Conservation (phyloP, 495 filamentous ascomycete genomes). For the Aspergillus wentii region DNA sequence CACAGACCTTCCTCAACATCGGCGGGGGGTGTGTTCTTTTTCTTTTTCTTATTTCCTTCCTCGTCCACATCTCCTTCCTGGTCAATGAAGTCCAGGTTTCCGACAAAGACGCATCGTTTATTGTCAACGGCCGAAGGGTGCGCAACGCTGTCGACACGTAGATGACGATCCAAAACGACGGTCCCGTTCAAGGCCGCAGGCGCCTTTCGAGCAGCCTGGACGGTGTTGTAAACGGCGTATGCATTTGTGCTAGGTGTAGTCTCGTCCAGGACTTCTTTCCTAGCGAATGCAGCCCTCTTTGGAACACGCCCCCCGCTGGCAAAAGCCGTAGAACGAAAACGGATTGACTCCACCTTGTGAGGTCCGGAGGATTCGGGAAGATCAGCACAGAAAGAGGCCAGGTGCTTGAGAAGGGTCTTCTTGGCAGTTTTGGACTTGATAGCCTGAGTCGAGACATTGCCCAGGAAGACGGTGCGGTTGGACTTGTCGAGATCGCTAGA, state of each 20-base stretch:
- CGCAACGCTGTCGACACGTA: slow-evolving; percentile 84
- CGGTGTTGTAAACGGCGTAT: slow-evolving; percentile 79
- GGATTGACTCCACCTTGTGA: slow-evolving; percentile 80
- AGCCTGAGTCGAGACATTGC: slow-evolving; percentile 78
- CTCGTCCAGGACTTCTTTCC: slow-evolving; percentile 72
- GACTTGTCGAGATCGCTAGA: slow-evolving; percentile 73
- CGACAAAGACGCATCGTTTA: slow-evolving; percentile 90
- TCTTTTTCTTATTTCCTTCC: slow-evolving; percentile 49
- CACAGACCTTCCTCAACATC: slow-evolving; percentile 96
- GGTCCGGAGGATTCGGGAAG: slow-evolving; percentile 37
- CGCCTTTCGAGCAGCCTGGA: slow-evolving; percentile 69
- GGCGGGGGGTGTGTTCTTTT: slow-evolving; percentile 65
- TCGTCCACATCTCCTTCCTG: slow-evolving; percentile 60
- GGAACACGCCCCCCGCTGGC: slow-evolving; percentile 63
- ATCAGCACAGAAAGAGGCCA: slow-evolving; percentile 48
- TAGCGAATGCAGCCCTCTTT: slow-evolving; percentile 84
- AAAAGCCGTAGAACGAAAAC: slow-evolving; percentile 91
- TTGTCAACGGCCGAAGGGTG: slow-evolving; percentile 81
- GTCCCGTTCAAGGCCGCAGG: slow-evolving; percentile 75
- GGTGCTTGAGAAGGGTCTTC: slow-evolving; percentile 68
- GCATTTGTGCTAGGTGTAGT: slow-evolving; percentile 94
- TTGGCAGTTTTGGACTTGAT: slow-evolving; percentile 76
- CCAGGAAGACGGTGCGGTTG: slow-evolving; percentile 84
- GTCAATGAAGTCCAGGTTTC: slow-evolving; percentile 92
- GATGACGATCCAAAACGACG: slow-evolving; percentile 77